Percentiles rank a stretch among this genome's conserved stretches.
Evolutionary conservation across 2,329 filamentous ascomycete species (phyloP).

Genomic region (Apiospora saccharicola): DNA sequence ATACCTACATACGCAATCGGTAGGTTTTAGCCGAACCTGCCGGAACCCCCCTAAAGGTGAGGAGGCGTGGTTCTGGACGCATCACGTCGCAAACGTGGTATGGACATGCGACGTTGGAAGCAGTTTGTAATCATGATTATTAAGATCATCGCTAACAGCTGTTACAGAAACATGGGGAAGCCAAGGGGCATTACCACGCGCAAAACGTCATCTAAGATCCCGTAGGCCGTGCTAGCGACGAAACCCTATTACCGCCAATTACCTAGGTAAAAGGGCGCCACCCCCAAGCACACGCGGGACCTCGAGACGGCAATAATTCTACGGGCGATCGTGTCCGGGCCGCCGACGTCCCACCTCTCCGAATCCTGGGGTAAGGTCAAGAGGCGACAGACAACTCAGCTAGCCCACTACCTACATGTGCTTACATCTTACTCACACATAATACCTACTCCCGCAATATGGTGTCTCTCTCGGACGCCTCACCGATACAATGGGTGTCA

Average conservation of each 20-base stretch:
- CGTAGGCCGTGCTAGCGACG: neutral
- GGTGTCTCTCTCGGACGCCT: neutral
- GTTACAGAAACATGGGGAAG: slow-evolving; percentile 14
- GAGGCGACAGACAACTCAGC: neutral
- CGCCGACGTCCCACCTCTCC: neutral
- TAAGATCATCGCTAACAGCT: neutral
- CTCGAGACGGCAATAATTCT: slow-evolving; percentile 10
- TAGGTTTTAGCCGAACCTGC: neutral
- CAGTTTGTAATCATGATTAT: neutral
- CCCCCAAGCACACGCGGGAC: neutral
- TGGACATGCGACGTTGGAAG: neutral
- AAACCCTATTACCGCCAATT: neutral
- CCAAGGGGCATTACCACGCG: neutral
- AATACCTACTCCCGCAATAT: neutral
- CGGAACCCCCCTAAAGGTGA: neutral
- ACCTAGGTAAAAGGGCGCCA: neutral
- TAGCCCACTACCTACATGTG: neutral
- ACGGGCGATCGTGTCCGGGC: neutral
- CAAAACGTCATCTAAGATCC: neutral
- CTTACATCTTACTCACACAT: neutral
- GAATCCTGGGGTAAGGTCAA: neutral
- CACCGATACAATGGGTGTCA: neutral
- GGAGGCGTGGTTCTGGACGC: slow-evolving; percentile 8
- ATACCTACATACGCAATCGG: neutral
- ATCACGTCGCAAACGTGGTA: neutral